Evolutionary conservation across 192 early-diverging fungal species (phyloP).

Genomic region (Funneliformis geosporum): DNA sequence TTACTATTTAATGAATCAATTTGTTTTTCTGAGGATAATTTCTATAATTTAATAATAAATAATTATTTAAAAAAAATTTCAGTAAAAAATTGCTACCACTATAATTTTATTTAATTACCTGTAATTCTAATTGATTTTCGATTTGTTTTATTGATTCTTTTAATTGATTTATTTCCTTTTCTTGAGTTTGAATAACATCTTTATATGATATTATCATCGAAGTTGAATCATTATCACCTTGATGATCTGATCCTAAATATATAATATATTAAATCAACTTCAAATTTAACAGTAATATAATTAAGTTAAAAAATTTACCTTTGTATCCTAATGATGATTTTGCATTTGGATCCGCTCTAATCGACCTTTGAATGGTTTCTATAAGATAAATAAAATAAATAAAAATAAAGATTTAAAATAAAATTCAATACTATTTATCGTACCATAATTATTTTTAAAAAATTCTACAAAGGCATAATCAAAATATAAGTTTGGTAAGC

Average conservation of each 20-base stretch:
- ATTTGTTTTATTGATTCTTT: slow-evolving; percentile 27
- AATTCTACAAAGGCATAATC: slow-evolving; percentile 84
- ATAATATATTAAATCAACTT: not conserved
- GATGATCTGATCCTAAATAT: slow-evolving; percentile 22
- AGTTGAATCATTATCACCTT: slow-evolving; percentile 34
- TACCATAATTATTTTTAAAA: slow-evolving; percentile 82
- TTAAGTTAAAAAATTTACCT: not conserved
- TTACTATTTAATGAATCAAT: slow-evolving; percentile 28
- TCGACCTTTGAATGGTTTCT: slow-evolving; percentile 48
- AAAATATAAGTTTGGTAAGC: slow-evolving; percentile 73
- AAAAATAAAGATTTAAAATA: slow-evolving; percentile 37
- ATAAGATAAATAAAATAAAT: not conserved
- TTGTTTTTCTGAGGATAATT: slow-evolving; percentile 33
- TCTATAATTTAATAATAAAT: slow-evolving; percentile 6
- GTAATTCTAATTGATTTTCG: slow-evolving; percentile 1
- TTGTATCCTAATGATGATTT: not conserved
- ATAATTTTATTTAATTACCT: slow-evolving; percentile 9
- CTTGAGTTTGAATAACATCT: slow-evolving; percentile 32
- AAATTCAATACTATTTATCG: slow-evolving; percentile 34
- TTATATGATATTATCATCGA: slow-evolving; percentile 16
- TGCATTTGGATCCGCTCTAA: slow-evolving; percentile 40
- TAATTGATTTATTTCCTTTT: slow-evolving; percentile 20
- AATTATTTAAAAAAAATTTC: not conserved
- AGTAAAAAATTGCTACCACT: not conserved
- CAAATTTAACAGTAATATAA: not conserved